Evolutionary conservation across 345 rosid species (phyloP).

Genomic region (Gynandropsis gynandra): DNA sequence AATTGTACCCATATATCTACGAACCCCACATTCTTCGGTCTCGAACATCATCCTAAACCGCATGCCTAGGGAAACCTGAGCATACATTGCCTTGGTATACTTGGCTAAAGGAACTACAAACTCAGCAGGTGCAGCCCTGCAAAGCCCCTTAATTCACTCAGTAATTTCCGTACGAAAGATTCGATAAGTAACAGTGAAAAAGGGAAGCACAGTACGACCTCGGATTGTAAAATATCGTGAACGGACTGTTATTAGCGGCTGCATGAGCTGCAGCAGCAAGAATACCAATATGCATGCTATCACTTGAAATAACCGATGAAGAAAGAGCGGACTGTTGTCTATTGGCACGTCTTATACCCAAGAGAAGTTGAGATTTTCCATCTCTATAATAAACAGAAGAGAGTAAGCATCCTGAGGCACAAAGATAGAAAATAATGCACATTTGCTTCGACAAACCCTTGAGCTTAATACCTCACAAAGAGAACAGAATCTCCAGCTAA

Average conservation of each 20-base stretch:
- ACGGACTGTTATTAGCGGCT: slow-evolving; percentile 85
- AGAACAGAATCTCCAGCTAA: slow-evolving; percentile 93
- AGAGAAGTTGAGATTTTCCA: slow-evolving; percentile 78
- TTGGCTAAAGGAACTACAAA: slow-evolving; percentile 96
- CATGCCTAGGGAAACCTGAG: slow-evolving; percentile 90
- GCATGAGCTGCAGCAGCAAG: slow-evolving; percentile 99
- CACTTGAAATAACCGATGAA: slow-evolving; percentile 92
- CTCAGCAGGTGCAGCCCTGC: slow-evolving; percentile 92
- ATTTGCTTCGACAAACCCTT: too few relatives aligned
- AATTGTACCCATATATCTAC: slow-evolving; percentile 94
- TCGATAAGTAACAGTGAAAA: slow-evolving; percentile 5
- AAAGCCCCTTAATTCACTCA: slow-evolving; percentile 17
- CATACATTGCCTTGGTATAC: slow-evolving; percentile 78
- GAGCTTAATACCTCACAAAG: slow-evolving; percentile 58
- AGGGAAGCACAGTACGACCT: slow-evolving; percentile 39
- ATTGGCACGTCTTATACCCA: slow-evolving; percentile 86
- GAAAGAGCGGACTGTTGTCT: slow-evolving; percentile 89
- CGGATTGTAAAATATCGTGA: slow-evolving; percentile 88
- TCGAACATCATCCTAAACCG: slow-evolving; percentile 98
- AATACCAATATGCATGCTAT: slow-evolving; percentile 98
- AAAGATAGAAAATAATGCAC: slow-evolving; percentile 6
- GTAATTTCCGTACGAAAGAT: too few relatives aligned
- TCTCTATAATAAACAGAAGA: slow-evolving; percentile 42
- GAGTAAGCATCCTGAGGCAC: slow-evolving; percentile 11
- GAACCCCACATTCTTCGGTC: slow-evolving; percentile 92